These are phyloP conservation scores for Pichia sp. DNA, from an alignment of 1,139 yeast genomes.

Conservation along the genomic window DNA sequence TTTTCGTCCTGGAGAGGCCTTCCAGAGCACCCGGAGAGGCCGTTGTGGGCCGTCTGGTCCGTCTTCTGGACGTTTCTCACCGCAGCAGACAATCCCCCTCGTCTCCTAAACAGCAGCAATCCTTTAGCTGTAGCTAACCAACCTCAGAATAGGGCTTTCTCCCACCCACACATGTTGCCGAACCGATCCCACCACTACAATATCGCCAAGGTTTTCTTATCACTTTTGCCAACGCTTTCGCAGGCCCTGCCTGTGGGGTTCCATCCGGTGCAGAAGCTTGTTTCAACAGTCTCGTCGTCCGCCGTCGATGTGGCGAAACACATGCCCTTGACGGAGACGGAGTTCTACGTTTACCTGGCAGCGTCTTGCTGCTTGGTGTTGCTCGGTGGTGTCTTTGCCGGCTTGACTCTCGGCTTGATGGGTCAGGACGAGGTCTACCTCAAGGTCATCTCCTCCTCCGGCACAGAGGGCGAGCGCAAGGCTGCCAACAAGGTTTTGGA, in stretches of 20 bases:
- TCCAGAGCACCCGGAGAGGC: background rate
- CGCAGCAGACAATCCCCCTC: too few species aligned
- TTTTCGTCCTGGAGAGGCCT: too few species aligned
- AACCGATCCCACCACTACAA: slow-evolving; percentile 10
- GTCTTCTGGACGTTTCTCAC: background rate
- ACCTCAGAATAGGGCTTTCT: background rate
- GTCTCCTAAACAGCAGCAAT: too few species aligned
- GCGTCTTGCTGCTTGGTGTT: slow-evolving; percentile 69
- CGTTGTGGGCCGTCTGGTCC: background rate
- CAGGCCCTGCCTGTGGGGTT: slow-evolving; percentile 17
- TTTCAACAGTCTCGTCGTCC: slow-evolving; percentile 8
- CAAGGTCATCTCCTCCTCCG: slow-evolving; percentile 63
- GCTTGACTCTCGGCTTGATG: slow-evolving; percentile 90
- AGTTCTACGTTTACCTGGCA: slow-evolving; percentile 52
- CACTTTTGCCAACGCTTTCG: slow-evolving; percentile 14
- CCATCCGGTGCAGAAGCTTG: slow-evolving; percentile 12
- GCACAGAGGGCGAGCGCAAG: slow-evolving; percentile 55
- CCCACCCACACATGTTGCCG: slow-evolving; percentile 6
- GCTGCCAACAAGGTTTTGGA: slow-evolving; percentile 72
- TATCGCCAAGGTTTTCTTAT: slow-evolving; percentile 9
- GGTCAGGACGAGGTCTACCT: slow-evolving; percentile 95
- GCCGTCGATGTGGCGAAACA: slow-evolving; percentile 3
- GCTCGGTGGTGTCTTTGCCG: slow-evolving; percentile 95
- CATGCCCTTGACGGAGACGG: slow-evolving; percentile 28
- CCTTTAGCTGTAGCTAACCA: background rate